These are phyloP conservation scores for Globisporangium yorkense DNA, from an alignment of 352 stramenopile genomes.

Conservation along the genomic window DNA sequence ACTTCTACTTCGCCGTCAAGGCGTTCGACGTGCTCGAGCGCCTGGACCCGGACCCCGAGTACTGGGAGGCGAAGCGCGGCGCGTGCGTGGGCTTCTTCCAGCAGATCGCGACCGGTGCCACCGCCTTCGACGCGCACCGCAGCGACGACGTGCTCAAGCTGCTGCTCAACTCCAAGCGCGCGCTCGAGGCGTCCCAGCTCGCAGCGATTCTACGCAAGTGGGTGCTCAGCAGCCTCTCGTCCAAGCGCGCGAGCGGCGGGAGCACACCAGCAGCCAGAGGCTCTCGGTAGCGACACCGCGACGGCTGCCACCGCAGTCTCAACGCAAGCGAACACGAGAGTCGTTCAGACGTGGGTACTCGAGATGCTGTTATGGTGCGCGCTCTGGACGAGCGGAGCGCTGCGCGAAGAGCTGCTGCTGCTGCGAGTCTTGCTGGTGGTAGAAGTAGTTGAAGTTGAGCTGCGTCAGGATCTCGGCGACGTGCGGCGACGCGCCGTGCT, in stretches of 20 bases:
- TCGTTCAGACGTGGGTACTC: too few species aligned
- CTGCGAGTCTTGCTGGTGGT: slow-evolving; percentile 29
- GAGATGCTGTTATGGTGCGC: neutral
- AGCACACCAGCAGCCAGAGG: too few species aligned
- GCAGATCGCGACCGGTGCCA: slow-evolving; percentile 38
- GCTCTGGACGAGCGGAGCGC: neutral
- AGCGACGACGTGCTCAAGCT: slow-evolving; percentile 50
- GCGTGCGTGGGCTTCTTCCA: slow-evolving; percentile 62
- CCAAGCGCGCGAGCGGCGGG: too few species aligned
- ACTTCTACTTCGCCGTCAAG: slow-evolving; percentile 62
- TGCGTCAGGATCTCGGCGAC: slow-evolving; percentile 61
- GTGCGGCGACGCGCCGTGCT: slow-evolving; percentile 60
- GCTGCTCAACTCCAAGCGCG: slow-evolving; percentile 46
- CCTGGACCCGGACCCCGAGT: slow-evolving; percentile 61
- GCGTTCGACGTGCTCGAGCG: slow-evolving; percentile 72
- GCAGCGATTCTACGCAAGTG: slow-evolving; percentile 39
- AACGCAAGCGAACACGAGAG: too few species aligned
- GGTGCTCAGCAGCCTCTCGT: slow-evolving; percentile 6
- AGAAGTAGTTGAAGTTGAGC: slow-evolving; percentile 78
- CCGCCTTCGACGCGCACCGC: slow-evolving; percentile 11
- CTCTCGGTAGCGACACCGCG: too few species aligned
- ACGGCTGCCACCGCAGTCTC: too few species aligned
- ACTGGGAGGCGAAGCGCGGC: slow-evolving; percentile 73
- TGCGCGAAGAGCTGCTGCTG: neutral
- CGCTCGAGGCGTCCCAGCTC: slow-evolving; percentile 42